Conservation (phyloP, 2,329 filamentous ascomycete species). For the Botrytis tulipae region DNA sequence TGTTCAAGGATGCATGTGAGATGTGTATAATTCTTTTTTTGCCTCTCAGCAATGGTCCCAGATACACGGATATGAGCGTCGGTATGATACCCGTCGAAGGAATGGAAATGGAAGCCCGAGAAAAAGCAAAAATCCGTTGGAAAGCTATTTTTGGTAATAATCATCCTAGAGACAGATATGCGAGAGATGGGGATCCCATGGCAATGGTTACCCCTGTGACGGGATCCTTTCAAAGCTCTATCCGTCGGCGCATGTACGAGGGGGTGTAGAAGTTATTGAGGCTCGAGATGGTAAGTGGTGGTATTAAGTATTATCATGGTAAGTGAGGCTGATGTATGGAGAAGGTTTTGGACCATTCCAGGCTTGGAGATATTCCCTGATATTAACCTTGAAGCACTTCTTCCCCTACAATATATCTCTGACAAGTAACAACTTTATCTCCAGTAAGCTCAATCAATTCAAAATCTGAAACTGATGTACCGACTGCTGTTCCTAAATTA, state of each 20-base stretch:
- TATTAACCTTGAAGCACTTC: not conserved
- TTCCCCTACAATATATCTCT: slow-evolving; percentile 8
- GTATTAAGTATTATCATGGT: not conserved
- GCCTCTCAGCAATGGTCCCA: slow-evolving; percentile 5
- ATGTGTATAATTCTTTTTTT: slow-evolving; percentile 4
- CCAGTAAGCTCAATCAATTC: not conserved
- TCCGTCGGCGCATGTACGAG: slow-evolving; percentile 1
- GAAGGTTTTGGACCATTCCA: slow-evolving; percentile 4
- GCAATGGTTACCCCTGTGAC: slow-evolving; percentile 14
- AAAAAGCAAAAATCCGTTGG: slow-evolving; percentile 11
- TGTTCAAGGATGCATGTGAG: slow-evolving; percentile 9
- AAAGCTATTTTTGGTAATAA: slow-evolving; percentile 6
- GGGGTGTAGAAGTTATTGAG: not conserved
- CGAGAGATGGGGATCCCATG: slow-evolving; percentile 13
- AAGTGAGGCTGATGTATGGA: slow-evolving; percentile 11
- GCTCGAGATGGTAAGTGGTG: not conserved
- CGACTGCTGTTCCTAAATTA: not conserved
- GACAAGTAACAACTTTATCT: not conserved
- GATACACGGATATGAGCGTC: slow-evolving; percentile 14
- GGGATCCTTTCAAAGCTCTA: slow-evolving; percentile 5
- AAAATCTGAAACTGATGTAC: not conserved
- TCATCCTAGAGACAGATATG: slow-evolving; percentile 5
- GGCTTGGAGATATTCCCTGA: not conserved
- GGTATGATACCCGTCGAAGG: slow-evolving; percentile 4
- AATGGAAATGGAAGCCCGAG: not conserved